Conservation (phyloP, 1,139 yeast genomes). For the Diutina scorzettiae region DNA sequence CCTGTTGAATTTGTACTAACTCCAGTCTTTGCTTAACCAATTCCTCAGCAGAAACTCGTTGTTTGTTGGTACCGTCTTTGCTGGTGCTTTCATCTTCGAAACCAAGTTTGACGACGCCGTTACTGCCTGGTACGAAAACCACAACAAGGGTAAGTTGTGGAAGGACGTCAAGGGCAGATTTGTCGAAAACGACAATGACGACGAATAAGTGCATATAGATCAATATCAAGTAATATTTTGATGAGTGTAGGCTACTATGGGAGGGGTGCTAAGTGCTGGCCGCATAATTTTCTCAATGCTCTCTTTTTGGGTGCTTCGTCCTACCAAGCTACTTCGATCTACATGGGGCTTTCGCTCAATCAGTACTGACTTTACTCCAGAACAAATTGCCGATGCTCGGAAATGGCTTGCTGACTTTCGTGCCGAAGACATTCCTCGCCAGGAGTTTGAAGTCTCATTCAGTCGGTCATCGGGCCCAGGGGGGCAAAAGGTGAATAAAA, state of each 20-base stretch:
- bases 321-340: too few relatives aligned
- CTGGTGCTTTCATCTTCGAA: slow-evolving; percentile 85
- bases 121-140: slow-evolving; percentile 73
- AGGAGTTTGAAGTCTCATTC: slow-evolving; percentile 40
- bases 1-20: too few relatives aligned
- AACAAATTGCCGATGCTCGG: slow-evolving; percentile 20
- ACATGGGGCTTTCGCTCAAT: too few relatives aligned
- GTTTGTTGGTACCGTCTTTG: slow-evolving; percentile 76
- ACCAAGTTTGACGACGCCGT: slow-evolving; percentile 68
- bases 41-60: slow-evolving; percentile 61
- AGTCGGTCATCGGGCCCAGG: slow-evolving; percentile 88
- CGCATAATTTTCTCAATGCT: too few relatives aligned
- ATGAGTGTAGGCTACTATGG: background rate
- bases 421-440: slow-evolving; percentile 32
- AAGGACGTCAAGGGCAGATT: slow-evolving; percentile 72
- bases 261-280: too few relatives aligned
- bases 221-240: background rate
- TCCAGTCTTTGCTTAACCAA: slow-evolving; percentile 35
- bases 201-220: slow-evolving; percentile 15
- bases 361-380: background rate
- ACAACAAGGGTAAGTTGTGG: slow-evolving; percentile 96
- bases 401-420: slow-evolving; percentile 33
- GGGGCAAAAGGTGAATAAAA: slow-evolving; percentile 87
- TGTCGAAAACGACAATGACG: slow-evolving; percentile 46
- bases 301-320: too few relatives aligned